These are phyloP conservation scores for Pulveroboletus sp. DNA, from an alignment of 1,284 basidiomycete species.

Conservation along the genomic window DNA sequence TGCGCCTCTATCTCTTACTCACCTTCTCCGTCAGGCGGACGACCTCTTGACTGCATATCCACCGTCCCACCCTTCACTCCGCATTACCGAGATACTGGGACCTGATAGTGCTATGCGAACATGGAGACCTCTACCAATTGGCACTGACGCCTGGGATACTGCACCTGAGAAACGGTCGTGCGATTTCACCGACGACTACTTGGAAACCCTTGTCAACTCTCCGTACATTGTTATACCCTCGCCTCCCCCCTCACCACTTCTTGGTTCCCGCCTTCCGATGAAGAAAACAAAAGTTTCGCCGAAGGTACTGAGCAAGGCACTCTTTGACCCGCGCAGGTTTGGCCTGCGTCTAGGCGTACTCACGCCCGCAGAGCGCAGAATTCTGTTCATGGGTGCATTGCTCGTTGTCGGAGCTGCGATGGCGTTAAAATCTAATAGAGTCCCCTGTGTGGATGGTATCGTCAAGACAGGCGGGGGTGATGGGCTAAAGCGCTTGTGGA, in stretches of 20 bases:
- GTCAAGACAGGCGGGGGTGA: constrained; percentile 19
- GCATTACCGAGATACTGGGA: constrained; percentile 65
- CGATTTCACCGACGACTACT: constrained; percentile 47
- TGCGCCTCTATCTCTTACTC: constrained; percentile 41
- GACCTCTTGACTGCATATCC: constrained; percentile 46
- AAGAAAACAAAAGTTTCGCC: constrained; percentile 21
- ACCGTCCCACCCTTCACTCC: constrained; percentile 47
- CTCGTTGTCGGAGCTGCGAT: constrained; percentile 67
- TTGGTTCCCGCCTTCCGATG: background rate
- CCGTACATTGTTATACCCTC: constrained; percentile 57
- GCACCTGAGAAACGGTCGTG: constrained; percentile 14
- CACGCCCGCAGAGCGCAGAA: constrained; percentile 43
- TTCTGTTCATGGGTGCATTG: constrained; percentile 62
- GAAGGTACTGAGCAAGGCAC: constrained; percentile 25
- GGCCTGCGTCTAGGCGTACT: constrained; percentile 28
- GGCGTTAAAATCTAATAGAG: constrained; percentile 42
- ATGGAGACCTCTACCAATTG: constrained; percentile 25
- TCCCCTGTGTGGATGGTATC: constrained; percentile 22
- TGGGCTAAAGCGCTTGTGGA: constrained; percentile 29
- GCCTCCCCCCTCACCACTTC: constrained; percentile 28
- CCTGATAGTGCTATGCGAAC: constrained; percentile 55
- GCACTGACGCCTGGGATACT: background rate
- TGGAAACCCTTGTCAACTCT: constrained; percentile 63
- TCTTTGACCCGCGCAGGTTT: constrained; percentile 31
- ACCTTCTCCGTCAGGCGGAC: constrained; percentile 48